Conservation (phyloP, 1,139 yeast species). For the Zygoascus sp. region DNA sequence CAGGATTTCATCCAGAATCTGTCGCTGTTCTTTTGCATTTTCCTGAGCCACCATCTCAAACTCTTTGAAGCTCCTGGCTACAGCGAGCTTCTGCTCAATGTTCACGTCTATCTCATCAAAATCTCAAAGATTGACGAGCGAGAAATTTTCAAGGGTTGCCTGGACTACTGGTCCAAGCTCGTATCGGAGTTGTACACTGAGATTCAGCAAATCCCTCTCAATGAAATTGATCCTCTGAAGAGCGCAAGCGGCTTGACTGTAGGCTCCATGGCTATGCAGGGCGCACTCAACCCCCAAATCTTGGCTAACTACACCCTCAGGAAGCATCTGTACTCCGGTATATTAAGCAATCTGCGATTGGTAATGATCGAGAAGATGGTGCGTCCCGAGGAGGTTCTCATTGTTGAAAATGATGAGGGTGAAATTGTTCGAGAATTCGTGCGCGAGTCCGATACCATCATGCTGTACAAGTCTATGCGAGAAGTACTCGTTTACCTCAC, state of each 20-base stretch:
- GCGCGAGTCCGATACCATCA: constrained; percentile 94
- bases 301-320: constrained; percentile 75
- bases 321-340: constrained; percentile 71
- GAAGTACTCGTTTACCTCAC: constrained; percentile 93
- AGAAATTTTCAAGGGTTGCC: constrained; percentile 88
- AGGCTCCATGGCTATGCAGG: constrained; percentile 49
- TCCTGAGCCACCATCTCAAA: constrained; percentile 67
- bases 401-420: constrained; percentile 98
- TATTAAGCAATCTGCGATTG: constrained; percentile 76
- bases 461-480: constrained; percentile 89
- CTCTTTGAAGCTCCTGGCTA: constrained; percentile 65
- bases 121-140: constrained; percentile 91
- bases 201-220: constrained; percentile 71
- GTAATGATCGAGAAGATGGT: constrained; percentile 97
- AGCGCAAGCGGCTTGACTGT: constrained; percentile 27
- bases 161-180: constrained; percentile 88
- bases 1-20: constrained; percentile 94
- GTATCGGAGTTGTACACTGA: constrained; percentile 80
- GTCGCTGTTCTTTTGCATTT: constrained; percentile 88
- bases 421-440: constrained; percentile 97
- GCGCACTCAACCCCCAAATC: constrained; percentile 82
- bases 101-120: constrained; percentile 78
- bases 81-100: constrained; percentile 58
- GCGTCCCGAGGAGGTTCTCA: constrained; percentile 93
- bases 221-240: constrained; percentile 68